Evolutionary conservation across 805 yeast genomes (phyloP).

Genomic region (Priceomyces castillae): DNA sequence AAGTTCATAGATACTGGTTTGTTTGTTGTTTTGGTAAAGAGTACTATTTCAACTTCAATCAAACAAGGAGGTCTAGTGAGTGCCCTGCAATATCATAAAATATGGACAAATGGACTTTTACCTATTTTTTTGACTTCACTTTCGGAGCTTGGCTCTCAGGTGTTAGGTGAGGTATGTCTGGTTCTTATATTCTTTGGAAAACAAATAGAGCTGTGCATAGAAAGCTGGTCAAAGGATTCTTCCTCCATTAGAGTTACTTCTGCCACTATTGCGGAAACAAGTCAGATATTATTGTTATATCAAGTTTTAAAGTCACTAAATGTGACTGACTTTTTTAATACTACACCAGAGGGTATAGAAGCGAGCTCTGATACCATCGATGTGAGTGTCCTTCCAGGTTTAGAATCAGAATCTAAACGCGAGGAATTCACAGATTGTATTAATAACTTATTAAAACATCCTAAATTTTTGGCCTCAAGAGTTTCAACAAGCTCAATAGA

Average conservation of each 20-base stretch:
- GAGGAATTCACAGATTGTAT: constrained; percentile 59
- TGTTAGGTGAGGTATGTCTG: constrained; percentile 62
- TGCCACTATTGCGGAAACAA: constrained; percentile 38
- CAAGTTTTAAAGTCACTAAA: constrained; percentile 54
- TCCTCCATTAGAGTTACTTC: constrained; percentile 37
- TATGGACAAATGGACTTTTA: constrained; percentile 86
- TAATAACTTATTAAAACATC: constrained; percentile 78
- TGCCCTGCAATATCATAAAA: constrained; percentile 58
- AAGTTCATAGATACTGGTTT: constrained; percentile 62
- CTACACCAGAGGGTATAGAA: constrained; percentile 11
- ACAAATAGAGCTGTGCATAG: constrained; percentile 63
- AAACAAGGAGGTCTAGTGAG: constrained; percentile 60
- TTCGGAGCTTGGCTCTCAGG: constrained; percentile 58
- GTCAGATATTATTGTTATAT: constrained; percentile 63
- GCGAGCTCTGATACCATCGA: constrained; percentile 15
- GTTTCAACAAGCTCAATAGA: constrained; percentile 61
- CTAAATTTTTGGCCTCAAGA: constrained; percentile 73
- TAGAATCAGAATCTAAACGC: constrained; percentile 58
- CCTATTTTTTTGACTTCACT: constrained; percentile 62
- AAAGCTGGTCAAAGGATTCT: constrained; percentile 65
- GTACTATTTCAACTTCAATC: constrained; percentile 65
- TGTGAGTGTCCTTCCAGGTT: constrained; percentile 49
- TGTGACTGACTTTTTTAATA: constrained; percentile 44
- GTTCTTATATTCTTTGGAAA: constrained; percentile 61
- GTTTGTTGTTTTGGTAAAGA: constrained; percentile 63